Percentiles rank a stretch among this genome's conserved stretches.
Conservation (phyloP, 2,329 filamentous ascomycete species). For the Penicillium griseofulvum region DNA sequence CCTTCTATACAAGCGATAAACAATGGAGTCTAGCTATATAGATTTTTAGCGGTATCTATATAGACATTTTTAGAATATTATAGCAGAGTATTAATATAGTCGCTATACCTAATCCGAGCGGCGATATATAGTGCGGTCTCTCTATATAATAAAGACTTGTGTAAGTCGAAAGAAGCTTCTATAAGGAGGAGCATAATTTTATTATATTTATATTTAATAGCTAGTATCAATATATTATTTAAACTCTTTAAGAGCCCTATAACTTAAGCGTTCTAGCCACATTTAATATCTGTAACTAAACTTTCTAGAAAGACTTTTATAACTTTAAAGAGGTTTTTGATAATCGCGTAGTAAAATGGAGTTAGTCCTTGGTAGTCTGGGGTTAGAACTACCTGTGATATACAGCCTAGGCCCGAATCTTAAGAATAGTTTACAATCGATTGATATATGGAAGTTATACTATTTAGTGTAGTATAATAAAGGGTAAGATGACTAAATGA, state of each 20-base stretch:
- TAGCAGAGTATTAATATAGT: constrained; percentile 2
- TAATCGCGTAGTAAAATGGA: constrained; percentile 10
- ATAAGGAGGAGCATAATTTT: constrained; percentile 3
- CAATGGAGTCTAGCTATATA: constrained; percentile 35
- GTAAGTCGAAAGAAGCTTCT: not conserved
- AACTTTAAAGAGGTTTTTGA: constrained; percentile 5
- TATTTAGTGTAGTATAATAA: constrained; percentile 8
- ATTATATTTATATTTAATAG: constrained; percentile 3
- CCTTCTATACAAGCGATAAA: constrained; percentile 32
- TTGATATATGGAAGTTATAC: not conserved
- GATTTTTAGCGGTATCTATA: constrained; percentile 21
- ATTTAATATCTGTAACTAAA: not conserved
- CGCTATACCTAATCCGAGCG: constrained; percentile 2
- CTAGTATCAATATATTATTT: constrained; percentile 1
- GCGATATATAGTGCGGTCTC: not conserved
- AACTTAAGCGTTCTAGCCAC: not conserved
- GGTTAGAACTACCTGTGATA: not conserved
- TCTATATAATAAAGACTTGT: not conserved
- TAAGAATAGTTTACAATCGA: not conserved
- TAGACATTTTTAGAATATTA: not conserved
- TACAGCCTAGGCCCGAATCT: not conserved
- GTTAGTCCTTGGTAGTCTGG: constrained; percentile 5
- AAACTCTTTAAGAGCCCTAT: not conserved
- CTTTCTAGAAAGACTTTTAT: not conserved
- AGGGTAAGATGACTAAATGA: constrained; percentile 1